A percentile compares a stretch with the other conserved stretches of the same genome.
phyloP scores from a whole-genome alignment of 2,329 filamentous ascomycete species.

The Fusarium hostae region DNA sequence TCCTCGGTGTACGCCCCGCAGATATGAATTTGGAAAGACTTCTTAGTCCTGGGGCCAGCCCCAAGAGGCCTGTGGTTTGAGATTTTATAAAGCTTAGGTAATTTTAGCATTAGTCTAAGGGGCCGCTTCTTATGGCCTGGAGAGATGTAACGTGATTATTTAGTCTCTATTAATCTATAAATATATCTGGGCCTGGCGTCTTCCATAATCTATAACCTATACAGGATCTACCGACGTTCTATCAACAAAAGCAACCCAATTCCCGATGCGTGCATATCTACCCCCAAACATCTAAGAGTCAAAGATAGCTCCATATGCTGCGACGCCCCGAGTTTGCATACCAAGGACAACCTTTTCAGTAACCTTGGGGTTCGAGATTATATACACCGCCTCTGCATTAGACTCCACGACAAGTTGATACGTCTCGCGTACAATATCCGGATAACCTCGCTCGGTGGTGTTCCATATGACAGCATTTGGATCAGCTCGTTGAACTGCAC shows the following conservation, averaged over 20 bases:
- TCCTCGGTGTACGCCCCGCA: background rate
- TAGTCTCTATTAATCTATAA: too few relatives aligned
- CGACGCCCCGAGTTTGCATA: background rate
- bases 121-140: too few relatives aligned
- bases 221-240: background rate
- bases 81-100: too few relatives aligned
- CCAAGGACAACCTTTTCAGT: slow-evolving; percentile 19
- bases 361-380: slow-evolving; percentile 18
- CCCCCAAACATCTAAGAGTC: background rate
- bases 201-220: rapidly evolving
- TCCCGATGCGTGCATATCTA: background rate
- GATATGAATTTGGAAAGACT: background rate
- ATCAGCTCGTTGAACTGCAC: slow-evolving; percentile 8
- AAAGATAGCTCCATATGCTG: slow-evolving; percentile 13
- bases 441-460: slow-evolving; percentile 15
- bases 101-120: too few relatives aligned
- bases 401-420: slow-evolving; percentile 20
- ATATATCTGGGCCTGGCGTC: too few relatives aligned
- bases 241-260: too few relatives aligned
- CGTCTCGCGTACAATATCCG: slow-evolving; percentile 11
- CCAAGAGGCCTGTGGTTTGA: background rate
- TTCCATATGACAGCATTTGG: slow-evolving; percentile 20
- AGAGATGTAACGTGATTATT: too few relatives aligned
- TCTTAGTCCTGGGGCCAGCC: background rate
- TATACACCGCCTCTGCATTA: slow-evolving; percentile 13